These are phyloP conservation scores for Saccharomyces eubayanus DNA, from an alignment of 805 yeast genomes.

Conservation along the genomic window DNA sequence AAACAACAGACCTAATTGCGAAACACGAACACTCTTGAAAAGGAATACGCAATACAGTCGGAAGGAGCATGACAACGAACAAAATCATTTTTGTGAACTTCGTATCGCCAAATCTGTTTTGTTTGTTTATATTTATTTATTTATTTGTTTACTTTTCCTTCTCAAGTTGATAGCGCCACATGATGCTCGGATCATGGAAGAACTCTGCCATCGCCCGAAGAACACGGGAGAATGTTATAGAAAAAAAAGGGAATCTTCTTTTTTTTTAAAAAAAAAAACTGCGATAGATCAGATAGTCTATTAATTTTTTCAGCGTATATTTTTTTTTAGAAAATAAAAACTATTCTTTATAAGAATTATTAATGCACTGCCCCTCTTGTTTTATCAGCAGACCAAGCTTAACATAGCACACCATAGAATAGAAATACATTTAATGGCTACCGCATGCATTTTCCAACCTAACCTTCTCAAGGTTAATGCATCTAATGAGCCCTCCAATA, in stretches of 20 bases:
- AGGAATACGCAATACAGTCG: no score
- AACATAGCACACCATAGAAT: background rate
- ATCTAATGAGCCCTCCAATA: background rate
- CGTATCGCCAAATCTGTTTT: no score
- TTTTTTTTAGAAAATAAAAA: background rate
- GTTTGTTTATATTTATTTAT: no score
- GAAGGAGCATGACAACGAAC: background rate
- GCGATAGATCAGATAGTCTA: background rate
- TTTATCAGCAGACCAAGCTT: background rate
- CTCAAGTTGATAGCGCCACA: background rate
- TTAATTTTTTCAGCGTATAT: background rate
- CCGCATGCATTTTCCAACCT: background rate
- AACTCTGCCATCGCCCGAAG: background rate
- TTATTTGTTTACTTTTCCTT: background rate
- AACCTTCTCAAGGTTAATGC: background rate
- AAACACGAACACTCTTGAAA: no score
- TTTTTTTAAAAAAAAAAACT: background rate
- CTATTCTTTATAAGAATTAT: background rate
- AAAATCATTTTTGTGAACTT: no score
- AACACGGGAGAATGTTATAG: background rate
- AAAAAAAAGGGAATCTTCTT: background rate
- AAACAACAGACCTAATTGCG: background rate
- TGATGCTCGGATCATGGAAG: background rate
- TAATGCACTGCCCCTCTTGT: background rate
- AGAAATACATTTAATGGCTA: background rate